Conservation (phyloP, 352 stramenopile species). For the Pythium brassicae region DNA sequence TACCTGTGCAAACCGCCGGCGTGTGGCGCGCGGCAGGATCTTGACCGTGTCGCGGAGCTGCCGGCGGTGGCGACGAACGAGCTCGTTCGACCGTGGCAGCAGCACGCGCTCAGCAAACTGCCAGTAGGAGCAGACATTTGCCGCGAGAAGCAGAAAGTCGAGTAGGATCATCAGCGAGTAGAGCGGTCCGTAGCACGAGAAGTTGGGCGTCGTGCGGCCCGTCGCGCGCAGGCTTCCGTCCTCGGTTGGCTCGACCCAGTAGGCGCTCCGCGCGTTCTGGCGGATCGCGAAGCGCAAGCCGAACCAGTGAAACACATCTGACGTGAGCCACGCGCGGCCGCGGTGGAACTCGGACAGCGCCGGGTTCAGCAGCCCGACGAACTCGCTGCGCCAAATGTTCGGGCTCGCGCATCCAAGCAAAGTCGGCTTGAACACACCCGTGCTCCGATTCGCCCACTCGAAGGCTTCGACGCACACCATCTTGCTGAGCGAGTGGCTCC, state of each 20-base stretch:
- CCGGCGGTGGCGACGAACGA: constrained; percentile 10
- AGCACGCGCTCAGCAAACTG: constrained; percentile 14
- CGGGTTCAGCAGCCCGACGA: constrained; percentile 17
- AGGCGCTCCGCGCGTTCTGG: constrained; percentile 19
- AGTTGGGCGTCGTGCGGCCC: constrained; percentile 17
- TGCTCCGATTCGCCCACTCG: constrained; percentile 10
- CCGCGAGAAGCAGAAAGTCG: constrained; percentile 17
- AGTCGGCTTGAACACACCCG: constrained; percentile 8
- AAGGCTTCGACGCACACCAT: constrained; percentile 23
- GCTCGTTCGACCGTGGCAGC: constrained; percentile 12
- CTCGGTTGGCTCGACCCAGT: constrained; percentile 3
- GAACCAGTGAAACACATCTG: constrained; percentile 19
- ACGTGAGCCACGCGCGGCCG: constrained; percentile 18
- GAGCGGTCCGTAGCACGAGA: constrained; percentile 18
- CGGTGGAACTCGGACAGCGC: constrained; percentile 11
- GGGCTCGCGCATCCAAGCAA: constrained; percentile 22
- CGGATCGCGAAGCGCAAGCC: constrained; percentile 18
- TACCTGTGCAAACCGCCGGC: constrained; percentile 4
- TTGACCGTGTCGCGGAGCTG: constrained; percentile 5
- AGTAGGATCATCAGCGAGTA: constrained; percentile 24
- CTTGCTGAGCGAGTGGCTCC: constrained; percentile 15
- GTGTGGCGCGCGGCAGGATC: constrained; percentile 2
- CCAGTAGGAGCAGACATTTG: constrained; percentile 17
- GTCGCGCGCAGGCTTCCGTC: not conserved
- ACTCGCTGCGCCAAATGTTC: constrained; percentile 16